These are phyloP conservation scores for Pseudogymnoascus sp. DNA, from an alignment of 2,329 filamentous ascomycete species.

Conservation along the genomic window DNA sequence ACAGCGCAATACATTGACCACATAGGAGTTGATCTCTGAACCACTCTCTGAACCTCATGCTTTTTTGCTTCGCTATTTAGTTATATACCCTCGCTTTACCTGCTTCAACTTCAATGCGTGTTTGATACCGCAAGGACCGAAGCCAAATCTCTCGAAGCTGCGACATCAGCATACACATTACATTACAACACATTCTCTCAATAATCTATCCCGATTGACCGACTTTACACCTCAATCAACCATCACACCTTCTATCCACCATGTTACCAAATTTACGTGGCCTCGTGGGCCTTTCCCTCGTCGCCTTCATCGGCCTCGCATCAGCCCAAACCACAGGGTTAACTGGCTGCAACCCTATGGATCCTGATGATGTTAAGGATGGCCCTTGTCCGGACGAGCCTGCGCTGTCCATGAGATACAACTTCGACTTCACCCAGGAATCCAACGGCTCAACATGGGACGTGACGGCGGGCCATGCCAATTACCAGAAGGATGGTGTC, in stretches of 20 bases:
- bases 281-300: not conserved
- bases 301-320: conserved; percentile 34
- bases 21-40: conserved; percentile 8
- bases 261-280: conserved; percentile 4
- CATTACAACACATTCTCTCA: not conserved
- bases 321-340: conserved; percentile 59
- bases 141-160: not conserved
- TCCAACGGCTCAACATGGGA: conserved; percentile 55
- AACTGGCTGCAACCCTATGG: conserved; percentile 70
- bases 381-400: conserved; percentile 70
- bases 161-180: not conserved
- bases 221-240: not conserved
- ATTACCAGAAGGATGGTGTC: conserved; percentile 57
- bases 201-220: not conserved
- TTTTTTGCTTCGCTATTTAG: not conserved
- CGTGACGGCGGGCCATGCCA: conserved; percentile 57
- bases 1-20: not conserved
- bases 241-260: not conserved
- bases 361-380: conserved; percentile 36
- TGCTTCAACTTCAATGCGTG: conserved; percentile 4
- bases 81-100: conserved; percentile 1
- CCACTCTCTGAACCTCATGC: conserved; percentile 6
- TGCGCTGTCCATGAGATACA: conserved; percentile 59
- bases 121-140: conserved; percentile 4
- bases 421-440: conserved; percentile 60